These are phyloP conservation scores for Quercus bicolor DNA, from an alignment of 306 rosid genomes.

Conservation along the genomic window DNA sequence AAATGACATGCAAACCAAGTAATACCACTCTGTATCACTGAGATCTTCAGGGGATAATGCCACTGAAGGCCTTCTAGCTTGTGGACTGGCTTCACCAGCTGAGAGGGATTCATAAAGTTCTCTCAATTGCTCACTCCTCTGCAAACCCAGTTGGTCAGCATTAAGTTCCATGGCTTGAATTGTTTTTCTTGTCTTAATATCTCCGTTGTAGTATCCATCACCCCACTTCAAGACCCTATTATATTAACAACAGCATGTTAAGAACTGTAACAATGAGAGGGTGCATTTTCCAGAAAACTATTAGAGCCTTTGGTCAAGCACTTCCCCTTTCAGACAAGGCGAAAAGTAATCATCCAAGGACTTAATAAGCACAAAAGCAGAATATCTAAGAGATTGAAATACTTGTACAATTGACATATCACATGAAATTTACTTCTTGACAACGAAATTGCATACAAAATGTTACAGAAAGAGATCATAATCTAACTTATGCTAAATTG, in stretches of 20 bases:
- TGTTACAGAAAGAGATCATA: neutral
- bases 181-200: slow-evolving; percentile 85
- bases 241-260: neutral
- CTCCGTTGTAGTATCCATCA: slow-evolving; percentile 90
- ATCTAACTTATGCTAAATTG: neutral
- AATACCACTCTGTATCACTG: slow-evolving; percentile 84
- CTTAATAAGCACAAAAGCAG: neutral
- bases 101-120: slow-evolving; percentile 65
- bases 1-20: slow-evolving; percentile 93
- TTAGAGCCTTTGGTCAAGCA: neutral
- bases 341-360: neutral
- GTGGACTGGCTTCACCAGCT: slow-evolving; percentile 53
- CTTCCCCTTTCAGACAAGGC: neutral
- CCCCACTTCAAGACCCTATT: slow-evolving; percentile 72
- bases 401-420: neutral
- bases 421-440: neutral
- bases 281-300: neutral
- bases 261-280: neutral
- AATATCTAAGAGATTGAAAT: neutral
- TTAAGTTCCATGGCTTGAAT: slow-evolving; percentile 56
- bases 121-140: slow-evolving; percentile 70
- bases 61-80: slow-evolving; percentile 66
- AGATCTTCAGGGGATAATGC: slow-evolving; percentile 86
- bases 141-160: slow-evolving; percentile 67
- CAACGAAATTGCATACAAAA: neutral